Evolutionary conservation across 2,329 filamentous ascomycete species (phyloP).

Genomic region (Penicillium sp.): DNA sequence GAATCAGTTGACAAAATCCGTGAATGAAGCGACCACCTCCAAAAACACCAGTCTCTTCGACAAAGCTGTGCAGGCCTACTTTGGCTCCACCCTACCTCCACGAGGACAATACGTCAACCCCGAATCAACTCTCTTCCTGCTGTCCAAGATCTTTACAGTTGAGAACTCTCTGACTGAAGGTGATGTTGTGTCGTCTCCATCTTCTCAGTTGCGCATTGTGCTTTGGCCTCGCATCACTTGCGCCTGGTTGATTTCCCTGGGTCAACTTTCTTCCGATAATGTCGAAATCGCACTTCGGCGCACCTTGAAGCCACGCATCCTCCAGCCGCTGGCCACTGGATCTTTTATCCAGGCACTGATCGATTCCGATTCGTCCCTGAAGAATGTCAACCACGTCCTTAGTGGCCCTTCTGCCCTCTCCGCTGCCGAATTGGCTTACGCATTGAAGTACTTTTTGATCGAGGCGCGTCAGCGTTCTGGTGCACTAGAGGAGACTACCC

Average conservation of each 20-base stretch:
- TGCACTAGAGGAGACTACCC: slow-evolving; percentile 34
- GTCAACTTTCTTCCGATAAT: slow-evolving; percentile 40
- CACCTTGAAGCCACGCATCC: slow-evolving; percentile 32
- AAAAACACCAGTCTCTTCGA: slow-evolving; percentile 37
- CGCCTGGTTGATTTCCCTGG: slow-evolving; percentile 42
- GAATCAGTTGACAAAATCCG: slow-evolving; percentile 31
- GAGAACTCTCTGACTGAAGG: slow-evolving; percentile 21
- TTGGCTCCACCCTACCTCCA: slow-evolving; percentile 24
- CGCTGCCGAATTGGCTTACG: slow-evolving; percentile 41
- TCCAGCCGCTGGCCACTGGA: slow-evolving; percentile 39
- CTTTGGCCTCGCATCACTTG: slow-evolving; percentile 42
- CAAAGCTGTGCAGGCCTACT: slow-evolving; percentile 32
- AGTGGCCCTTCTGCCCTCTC: slow-evolving; percentile 36
- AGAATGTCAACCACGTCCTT: slow-evolving; percentile 39
- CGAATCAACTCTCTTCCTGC: slow-evolving; percentile 38
- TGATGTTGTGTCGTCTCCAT: slow-evolving; percentile 24
- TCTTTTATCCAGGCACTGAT: slow-evolving; percentile 42
- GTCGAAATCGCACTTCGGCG: slow-evolving; percentile 42
- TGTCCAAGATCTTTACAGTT: slow-evolving; percentile 41
- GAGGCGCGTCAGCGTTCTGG: slow-evolving; percentile 38
- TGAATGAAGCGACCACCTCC: slow-evolving; percentile 29
- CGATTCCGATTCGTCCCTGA: slow-evolving; percentile 40
- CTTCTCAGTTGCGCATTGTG: slow-evolving; percentile 30
- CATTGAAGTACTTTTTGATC: slow-evolving; percentile 41
- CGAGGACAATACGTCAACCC: slow-evolving; percentile 33